Evolutionary conservation across 768 basidiomycete genomes (phyloP).

Genomic region (Zangia roseola): DNA sequence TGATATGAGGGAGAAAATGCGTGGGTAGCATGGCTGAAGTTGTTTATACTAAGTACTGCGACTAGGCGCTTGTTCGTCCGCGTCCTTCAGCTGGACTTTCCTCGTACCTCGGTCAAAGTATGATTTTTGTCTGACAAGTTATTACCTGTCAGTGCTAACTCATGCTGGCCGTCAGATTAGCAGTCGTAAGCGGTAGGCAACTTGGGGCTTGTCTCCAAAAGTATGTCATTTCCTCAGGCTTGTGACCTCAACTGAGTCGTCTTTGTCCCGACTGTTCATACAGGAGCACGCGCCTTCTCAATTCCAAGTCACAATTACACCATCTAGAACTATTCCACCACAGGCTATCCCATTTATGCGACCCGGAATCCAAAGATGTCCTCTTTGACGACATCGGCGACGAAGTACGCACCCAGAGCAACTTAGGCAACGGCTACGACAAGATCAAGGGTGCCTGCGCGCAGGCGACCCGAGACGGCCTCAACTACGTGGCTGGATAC

Average conservation of each 20-base stretch:
- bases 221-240: constrained; percentile 6
- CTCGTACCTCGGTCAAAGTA: too few species aligned
- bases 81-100: too few species aligned
- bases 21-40: too few species aligned
- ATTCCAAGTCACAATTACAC: constrained; percentile 12
- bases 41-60: too few species aligned
- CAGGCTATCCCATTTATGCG: constrained; percentile 28
- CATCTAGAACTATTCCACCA: constrained; percentile 17
- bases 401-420: constrained; percentile 3
- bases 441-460: constrained; percentile 24
- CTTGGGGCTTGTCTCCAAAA: neutral
- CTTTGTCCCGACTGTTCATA: neutral
- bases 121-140: too few species aligned
- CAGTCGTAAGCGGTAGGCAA: too few species aligned
- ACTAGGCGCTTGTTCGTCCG: too few species aligned
- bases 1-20: too few species aligned
- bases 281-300: constrained; percentile 25
- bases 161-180: too few species aligned
- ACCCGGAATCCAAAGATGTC: constrained; percentile 20
- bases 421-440: constrained; percentile 17
- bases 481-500: constrained; percentile 33
- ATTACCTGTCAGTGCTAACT: too few species aligned
- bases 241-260: neutral
- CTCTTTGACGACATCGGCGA: constrained; percentile 25
- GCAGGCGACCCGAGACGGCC: constrained; percentile 13